These are phyloP conservation scores for Gnomoniopsis smithogilvyi DNA, from an alignment of 2,329 filamentous ascomycete genomes.

Conservation along the genomic window DNA sequence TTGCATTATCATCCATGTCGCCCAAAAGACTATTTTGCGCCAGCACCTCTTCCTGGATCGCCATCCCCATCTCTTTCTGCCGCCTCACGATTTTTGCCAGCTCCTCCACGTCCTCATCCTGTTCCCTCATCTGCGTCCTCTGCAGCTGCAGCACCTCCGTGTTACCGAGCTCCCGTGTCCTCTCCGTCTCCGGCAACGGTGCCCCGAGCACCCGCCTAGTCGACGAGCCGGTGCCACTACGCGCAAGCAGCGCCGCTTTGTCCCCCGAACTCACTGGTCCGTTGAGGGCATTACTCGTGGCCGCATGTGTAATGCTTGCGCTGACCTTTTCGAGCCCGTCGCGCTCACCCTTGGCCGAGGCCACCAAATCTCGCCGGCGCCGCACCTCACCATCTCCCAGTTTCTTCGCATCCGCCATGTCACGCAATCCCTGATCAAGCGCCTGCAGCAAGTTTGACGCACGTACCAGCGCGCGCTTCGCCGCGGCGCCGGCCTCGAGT, in stretches of 20 bases:
- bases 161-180: constrained; percentile 75
- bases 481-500: constrained; percentile 66
- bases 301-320: constrained; percentile 44
- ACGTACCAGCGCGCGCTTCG: constrained; percentile 70
- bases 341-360: constrained; percentile 67
- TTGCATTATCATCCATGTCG: constrained; percentile 62
- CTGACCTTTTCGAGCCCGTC: constrained; percentile 73
- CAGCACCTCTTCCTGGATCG: constrained; percentile 71
- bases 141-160: constrained; percentile 71
- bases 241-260: constrained; percentile 47
- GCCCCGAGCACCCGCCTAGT: constrained; percentile 63
- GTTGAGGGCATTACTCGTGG: constrained; percentile 49
- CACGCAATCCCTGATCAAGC: constrained; percentile 62
- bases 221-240: constrained; percentile 23
- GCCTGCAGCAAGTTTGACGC: constrained; percentile 61
- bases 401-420: constrained; percentile 50
- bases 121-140: constrained; percentile 68
- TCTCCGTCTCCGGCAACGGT: constrained; percentile 70
- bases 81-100: constrained; percentile 66
- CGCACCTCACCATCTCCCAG: constrained; percentile 74
- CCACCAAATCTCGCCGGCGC: constrained; percentile 66
- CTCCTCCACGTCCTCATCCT: constrained; percentile 69
- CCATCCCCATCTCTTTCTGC: constrained; percentile 74
- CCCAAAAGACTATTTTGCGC: constrained; percentile 69
- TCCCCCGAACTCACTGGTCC: constrained; percentile 46